Percentiles rank a stretch among this genome's conserved stretches.
phyloP scores from a whole-genome alignment of 192 early-diverging fungal species.

The Coemansia sp. region DNA sequence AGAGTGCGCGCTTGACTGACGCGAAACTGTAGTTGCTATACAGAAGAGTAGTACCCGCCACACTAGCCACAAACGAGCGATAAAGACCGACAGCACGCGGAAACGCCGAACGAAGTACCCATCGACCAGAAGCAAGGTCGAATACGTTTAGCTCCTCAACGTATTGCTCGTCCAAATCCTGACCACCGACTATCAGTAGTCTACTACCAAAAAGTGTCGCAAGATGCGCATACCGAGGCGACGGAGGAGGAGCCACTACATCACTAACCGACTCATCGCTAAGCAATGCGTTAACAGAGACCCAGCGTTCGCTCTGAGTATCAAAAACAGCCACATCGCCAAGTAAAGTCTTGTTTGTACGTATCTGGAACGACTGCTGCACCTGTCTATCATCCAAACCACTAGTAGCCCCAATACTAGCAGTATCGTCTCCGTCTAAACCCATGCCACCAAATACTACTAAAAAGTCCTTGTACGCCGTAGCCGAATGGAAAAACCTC shows the following conservation, averaged over 20 bases:
- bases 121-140: slow-evolving; percentile 70
- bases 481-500: slow-evolving; percentile 78
- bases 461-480: slow-evolving; percentile 65
- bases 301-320: slow-evolving; percentile 60
- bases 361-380: slow-evolving; percentile 57
- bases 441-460: slow-evolving; percentile 86
- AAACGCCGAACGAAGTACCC: slow-evolving; percentile 67
- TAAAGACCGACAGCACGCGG: slow-evolving; percentile 79
- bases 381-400: slow-evolving; percentile 33
- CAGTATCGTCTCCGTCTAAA: slow-evolving; percentile 39
- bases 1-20: slow-evolving; percentile 72
- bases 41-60: slow-evolving; percentile 64
- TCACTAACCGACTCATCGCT: neutral
- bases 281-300: slow-evolving; percentile 26
- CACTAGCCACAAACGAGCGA: slow-evolving; percentile 72
- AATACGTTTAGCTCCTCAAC: slow-evolving; percentile 79
- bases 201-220: slow-evolving; percentile 66
- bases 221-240: slow-evolving; percentile 77
- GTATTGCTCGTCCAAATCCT: slow-evolving; percentile 77
- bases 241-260: slow-evolving; percentile 52
- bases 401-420: slow-evolving; percentile 11
- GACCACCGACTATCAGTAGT: slow-evolving; percentile 73
- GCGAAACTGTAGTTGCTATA: slow-evolving; percentile 82
- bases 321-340: slow-evolving; percentile 73
- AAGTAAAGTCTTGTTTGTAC: slow-evolving; percentile 63